Percentiles rank a stretch among this genome's conserved stretches.
These are phyloP conservation scores for Plectosphaerella cucumerina DNA, from an alignment of 2,329 filamentous ascomycete species.

Conservation along the genomic window DNA sequence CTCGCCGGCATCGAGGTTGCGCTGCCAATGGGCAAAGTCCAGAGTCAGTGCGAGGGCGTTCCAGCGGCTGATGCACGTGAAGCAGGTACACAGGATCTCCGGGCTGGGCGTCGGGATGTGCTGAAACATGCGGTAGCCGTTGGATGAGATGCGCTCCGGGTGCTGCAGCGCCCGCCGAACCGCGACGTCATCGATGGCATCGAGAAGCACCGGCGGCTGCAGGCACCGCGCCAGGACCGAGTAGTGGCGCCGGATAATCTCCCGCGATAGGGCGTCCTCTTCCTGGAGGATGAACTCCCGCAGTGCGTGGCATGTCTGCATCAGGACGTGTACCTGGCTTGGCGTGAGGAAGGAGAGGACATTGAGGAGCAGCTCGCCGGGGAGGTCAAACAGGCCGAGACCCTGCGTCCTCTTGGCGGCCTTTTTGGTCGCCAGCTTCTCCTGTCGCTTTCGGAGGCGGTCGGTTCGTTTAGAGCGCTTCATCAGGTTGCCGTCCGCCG, in stretches of 20 bases:
- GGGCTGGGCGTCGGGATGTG: slow-evolving; percentile 45
- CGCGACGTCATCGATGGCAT: slow-evolving; percentile 26
- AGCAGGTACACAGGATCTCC: slow-evolving; percentile 48
- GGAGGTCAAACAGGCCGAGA: slow-evolving; percentile 30
- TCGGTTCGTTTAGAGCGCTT: slow-evolving; percentile 11
- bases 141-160: slow-evolving; percentile 34
- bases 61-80: slow-evolving; percentile 53
- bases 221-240: slow-evolving; percentile 46
- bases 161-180: slow-evolving; percentile 33
- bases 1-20: slow-evolving; percentile 41
- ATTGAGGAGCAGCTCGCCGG: slow-evolving; percentile 46
- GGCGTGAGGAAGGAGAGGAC: slow-evolving; percentile 42
- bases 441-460: slow-evolving; percentile 7
- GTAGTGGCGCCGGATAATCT: slow-evolving; percentile 44
- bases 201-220: slow-evolving; percentile 40
- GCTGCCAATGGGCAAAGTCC: slow-evolving; percentile 55
- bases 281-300: slow-evolving; percentile 38
- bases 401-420: not conserved
- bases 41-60: slow-evolving; percentile 48
- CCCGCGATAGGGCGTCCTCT: slow-evolving; percentile 34
- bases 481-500: slow-evolving; percentile 6
- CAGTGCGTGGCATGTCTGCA: slow-evolving; percentile 35
- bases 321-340: slow-evolving; percentile 44
- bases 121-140: slow-evolving; percentile 43
- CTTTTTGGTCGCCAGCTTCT: slow-evolving; percentile 5